These are phyloP conservation scores for Monilinia fructicola DNA, from an alignment of 2,329 filamentous ascomycete genomes.

Conservation along the genomic window DNA sequence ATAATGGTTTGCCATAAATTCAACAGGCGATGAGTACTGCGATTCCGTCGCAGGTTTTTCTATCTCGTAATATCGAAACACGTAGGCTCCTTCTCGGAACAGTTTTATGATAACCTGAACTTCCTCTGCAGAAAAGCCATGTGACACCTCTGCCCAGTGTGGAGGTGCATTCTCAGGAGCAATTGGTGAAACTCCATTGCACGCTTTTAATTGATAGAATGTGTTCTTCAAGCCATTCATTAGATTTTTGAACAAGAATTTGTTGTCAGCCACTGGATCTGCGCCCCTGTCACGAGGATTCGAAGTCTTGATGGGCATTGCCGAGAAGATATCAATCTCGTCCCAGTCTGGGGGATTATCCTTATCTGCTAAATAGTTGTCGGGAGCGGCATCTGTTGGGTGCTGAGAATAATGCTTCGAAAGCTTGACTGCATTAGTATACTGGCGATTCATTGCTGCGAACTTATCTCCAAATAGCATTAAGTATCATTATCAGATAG, in stretches of 20 bases:
- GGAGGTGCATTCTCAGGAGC: slow-evolving; percentile 76
- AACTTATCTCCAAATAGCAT: slow-evolving; percentile 97
- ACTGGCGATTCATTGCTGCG: slow-evolving; percentile 95
- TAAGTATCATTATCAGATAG: slow-evolving; percentile 94
- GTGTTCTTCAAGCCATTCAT: slow-evolving; percentile 95
- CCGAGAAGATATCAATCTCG: slow-evolving; percentile 94
- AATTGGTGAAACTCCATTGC: slow-evolving; percentile 72
- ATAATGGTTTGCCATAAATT: slow-evolving; percentile 92
- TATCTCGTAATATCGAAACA: slow-evolving; percentile 95
- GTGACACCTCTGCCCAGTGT: slow-evolving; percentile 95
- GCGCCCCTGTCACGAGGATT: slow-evolving; percentile 85
- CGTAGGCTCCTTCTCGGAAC: slow-evolving; percentile 92
- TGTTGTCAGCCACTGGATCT: slow-evolving; percentile 93
- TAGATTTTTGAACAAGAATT: slow-evolving; percentile 94
- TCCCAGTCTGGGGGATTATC: slow-evolving; percentile 89
- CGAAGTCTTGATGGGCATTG: slow-evolving; percentile 92
- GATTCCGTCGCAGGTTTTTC: slow-evolving; percentile 74
- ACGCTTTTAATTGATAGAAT: slow-evolving; percentile 90
- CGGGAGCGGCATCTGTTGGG: slow-evolving; percentile 59
- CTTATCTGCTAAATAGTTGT: slow-evolving; percentile 82
- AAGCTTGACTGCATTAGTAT: slow-evolving; percentile 89
- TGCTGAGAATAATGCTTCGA: slow-evolving; percentile 75
- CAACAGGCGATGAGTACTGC: slow-evolving; percentile 76
- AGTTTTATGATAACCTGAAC: slow-evolving; percentile 95
- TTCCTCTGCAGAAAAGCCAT: slow-evolving; percentile 95